Percentiles rank a stretch among this genome's conserved stretches.
These are phyloP conservation scores for Rhizophagus clarus DNA, from an alignment of 192 early-diverging fungal genomes.

Conservation along the genomic window DNA sequence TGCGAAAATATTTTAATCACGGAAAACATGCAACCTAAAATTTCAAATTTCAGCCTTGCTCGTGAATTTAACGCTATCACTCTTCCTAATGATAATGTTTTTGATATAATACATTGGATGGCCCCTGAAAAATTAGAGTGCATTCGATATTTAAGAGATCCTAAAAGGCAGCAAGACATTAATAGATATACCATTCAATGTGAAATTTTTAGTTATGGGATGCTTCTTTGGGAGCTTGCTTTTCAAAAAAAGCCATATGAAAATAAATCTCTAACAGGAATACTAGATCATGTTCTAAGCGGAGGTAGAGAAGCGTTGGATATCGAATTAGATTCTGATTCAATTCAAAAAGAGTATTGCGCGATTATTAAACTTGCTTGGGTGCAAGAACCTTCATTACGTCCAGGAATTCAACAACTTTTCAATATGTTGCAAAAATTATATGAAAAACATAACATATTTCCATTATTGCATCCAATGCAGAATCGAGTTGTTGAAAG, in stretches of 20 bases:
- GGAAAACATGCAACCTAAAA: background rate
- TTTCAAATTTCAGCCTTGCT: conserved; percentile 21
- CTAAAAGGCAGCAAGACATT: background rate
- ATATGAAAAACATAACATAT: no score
- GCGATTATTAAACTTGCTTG: background rate
- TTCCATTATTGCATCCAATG: no score
- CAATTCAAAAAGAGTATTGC: background rate
- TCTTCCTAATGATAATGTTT: background rate
- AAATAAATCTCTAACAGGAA: background rate
- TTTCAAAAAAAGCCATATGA: background rate
- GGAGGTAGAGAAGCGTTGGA: background rate
- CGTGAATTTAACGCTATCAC: background rate
- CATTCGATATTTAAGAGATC: background rate
- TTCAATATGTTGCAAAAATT: no score
- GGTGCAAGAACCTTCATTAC: background rate
- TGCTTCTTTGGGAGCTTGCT: conserved; percentile 1
- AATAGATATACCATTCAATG: conserved; percentile 18
- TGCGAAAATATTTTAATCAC: conserved; percentile 29
- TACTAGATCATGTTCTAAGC: background rate
- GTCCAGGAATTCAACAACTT: no score
- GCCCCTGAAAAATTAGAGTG: conserved; percentile 25
- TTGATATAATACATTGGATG: conserved; percentile 16
- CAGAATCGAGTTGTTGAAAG: no score
- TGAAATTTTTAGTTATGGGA: conserved; percentile 15
- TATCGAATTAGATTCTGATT: background rate